These are phyloP conservation scores for Lenzites betulinus DNA, from an alignment of 768 basidiomycete genomes.

Conservation along the genomic window DNA sequence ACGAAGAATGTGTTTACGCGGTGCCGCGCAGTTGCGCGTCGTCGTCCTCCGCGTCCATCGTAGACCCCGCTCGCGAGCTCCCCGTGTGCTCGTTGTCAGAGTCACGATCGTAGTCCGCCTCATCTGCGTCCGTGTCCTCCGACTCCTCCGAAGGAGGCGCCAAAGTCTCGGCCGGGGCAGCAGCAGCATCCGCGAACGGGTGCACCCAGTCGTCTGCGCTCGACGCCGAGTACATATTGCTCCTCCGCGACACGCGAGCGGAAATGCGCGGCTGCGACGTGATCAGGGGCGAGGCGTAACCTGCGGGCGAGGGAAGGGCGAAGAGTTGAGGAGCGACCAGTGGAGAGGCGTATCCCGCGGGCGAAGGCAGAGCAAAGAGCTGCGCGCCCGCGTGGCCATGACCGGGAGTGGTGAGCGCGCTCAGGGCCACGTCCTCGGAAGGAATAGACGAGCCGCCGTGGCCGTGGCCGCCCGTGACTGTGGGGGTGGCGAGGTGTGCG, in stretches of 20 bases:
- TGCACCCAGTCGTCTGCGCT: no score
- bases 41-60: no score
- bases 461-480: background rate
- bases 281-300: background rate
- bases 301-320: no score
- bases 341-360: background rate
- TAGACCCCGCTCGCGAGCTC: no score
- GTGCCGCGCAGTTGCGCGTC: no score
- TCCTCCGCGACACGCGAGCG: background rate
- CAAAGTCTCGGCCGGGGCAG: no score
- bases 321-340: background rate
- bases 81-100: no score
- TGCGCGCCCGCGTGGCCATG: background rate
- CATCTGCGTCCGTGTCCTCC: no score
- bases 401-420: background rate
- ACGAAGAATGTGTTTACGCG: no score
- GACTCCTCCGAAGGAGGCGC: no score
- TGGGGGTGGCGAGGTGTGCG: background rate
- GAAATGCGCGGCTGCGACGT: background rate
- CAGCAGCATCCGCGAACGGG: no score
- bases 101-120: no score
- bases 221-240: background rate
- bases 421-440: background rate
- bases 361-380: background rate
- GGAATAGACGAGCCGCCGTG: background rate